Evolutionary conservation across 169 alveolate genomes (phyloP).

Genomic region (Miamiensis avidus): DNA sequence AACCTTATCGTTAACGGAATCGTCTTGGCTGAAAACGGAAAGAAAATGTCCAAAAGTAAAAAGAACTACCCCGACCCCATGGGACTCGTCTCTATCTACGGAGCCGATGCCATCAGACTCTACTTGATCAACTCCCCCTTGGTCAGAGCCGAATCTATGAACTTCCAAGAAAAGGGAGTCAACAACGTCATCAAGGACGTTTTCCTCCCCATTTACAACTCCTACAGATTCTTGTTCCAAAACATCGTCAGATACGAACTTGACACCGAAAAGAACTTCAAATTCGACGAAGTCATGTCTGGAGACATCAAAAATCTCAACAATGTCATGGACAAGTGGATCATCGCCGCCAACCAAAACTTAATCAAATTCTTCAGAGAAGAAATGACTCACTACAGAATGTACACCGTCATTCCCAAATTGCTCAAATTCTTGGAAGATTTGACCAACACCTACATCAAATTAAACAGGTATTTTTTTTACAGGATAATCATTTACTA

Average conservation of each 20-base stretch:
- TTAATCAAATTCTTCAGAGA: constrained; percentile 84
- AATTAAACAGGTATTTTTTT: too few species aligned
- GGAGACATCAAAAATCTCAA: constrained; percentile 53
- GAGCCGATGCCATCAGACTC: constrained; percentile 96
- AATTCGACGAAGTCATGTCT: constrained; percentile 67
- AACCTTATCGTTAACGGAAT: constrained; percentile 96
- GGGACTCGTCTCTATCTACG: constrained; percentile 86
- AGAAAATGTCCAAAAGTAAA: constrained; percentile 97
- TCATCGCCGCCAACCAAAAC: constrained; percentile 88
- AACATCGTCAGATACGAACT: constrained; percentile 94
- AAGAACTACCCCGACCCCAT: constrained; percentile 97
- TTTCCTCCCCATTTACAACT: constrained; percentile 98
- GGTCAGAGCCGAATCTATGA: constrained; percentile 96
- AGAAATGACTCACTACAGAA: constrained; percentile 96
- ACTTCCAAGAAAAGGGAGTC: constrained; percentile 94
- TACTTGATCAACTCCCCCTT: constrained; percentile 96
- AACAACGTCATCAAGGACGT: constrained; percentile 94
- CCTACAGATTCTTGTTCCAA: constrained; percentile 95
- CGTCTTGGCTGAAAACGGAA: constrained; percentile 96
- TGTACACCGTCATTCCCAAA: constrained; percentile 96
- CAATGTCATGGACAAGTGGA: constrained; percentile 97
- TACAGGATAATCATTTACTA: not conserved
- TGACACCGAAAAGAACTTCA: constrained; percentile 67
- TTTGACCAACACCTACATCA: constrained; percentile 94
- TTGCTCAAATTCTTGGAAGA: constrained; percentile 94